phyloP scores from a whole-genome alignment of 1,284 basidiomycete species.

The Puccinia horiana region DNA sequence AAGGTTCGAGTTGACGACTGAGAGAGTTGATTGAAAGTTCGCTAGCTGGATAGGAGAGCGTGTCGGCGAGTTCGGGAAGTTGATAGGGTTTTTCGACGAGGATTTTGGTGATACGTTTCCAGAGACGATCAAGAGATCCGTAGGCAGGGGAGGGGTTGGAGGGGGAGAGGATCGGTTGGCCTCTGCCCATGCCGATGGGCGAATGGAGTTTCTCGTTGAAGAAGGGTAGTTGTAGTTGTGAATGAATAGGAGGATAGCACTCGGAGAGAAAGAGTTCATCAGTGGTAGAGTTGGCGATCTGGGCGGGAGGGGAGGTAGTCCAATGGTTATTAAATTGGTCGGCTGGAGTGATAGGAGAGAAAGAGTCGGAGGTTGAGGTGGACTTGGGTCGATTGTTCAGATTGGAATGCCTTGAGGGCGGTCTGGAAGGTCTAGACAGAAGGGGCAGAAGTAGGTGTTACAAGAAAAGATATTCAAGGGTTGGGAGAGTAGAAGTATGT shows the following conservation, averaged over 20 bases:
- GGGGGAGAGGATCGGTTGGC: conserved; percentile 15
- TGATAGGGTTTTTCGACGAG: conserved; percentile 11
- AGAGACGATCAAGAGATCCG: conserved; percentile 5
- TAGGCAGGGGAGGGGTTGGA: not conserved
- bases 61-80: conserved; percentile 24
- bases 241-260: conserved; percentile 36
- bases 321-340: not conserved
- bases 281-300: conserved; percentile 1
- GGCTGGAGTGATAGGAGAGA: not conserved
- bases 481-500: not conserved
- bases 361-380: not conserved
- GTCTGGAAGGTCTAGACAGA: not conserved
- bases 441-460: not conserved
- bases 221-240: conserved; percentile 26
- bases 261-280: conserved; percentile 48
- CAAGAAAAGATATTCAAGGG: not conserved
- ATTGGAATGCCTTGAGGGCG: not conserved
- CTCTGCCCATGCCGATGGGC: conserved; percentile 40
- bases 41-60: conserved; percentile 40
- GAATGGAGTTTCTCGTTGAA: conserved; percentile 36
- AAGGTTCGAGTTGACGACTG: not conserved
- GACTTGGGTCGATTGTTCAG: not conserved
- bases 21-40: not conserved
- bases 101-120: conserved; percentile 26
- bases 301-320: not conserved